phyloP scores from a whole-genome alignment of 2,329 filamentous ascomycete species.

The Microsporum audouinii region DNA sequence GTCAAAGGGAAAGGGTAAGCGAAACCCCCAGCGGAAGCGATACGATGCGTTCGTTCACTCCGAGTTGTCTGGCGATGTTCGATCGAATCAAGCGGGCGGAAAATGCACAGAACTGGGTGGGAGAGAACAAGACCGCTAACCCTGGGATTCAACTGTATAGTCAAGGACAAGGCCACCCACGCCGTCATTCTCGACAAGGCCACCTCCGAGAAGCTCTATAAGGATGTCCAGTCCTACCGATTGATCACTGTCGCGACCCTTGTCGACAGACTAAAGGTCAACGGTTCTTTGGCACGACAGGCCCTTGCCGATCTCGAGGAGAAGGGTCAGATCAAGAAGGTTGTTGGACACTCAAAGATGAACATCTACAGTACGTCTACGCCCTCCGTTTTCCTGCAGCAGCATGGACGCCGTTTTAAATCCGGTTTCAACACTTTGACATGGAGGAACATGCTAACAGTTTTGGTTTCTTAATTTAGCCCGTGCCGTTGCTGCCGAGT shows the following conservation, averaged over 20 bases:
- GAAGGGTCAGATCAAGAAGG: slow-evolving; percentile 96
- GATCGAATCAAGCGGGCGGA: background rate
- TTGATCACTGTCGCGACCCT: slow-evolving; percentile 97
- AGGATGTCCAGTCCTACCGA: slow-evolving; percentile 99
- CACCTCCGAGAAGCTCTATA: slow-evolving; percentile 96
- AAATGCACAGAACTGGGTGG: background rate
- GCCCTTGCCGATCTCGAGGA: slow-evolving; percentile 90
- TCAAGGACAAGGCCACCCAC: slow-evolving; percentile 99
- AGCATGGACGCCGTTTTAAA: background rate
- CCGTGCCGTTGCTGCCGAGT: slow-evolving; percentile 33
- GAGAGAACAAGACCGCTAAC: slow-evolving; percentile 13
- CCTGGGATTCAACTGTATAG: slow-evolving; percentile 40
- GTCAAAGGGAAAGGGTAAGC: slow-evolving; percentile 47
- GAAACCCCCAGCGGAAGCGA: background rate
- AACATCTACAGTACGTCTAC: slow-evolving; percentile 84
- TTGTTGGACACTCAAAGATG: slow-evolving; percentile 93
- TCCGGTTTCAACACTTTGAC: background rate
- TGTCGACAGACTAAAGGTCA: slow-evolving; percentile 99
- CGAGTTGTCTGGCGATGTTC: background rate
- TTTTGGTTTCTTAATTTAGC: slow-evolving; percentile 18
- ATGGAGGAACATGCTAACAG: background rate
- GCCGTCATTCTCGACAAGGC: slow-evolving; percentile 95
- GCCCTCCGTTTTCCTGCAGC: background rate
- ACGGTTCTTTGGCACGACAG: slow-evolving; percentile 87
- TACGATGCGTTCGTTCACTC: background rate